phyloP scores from a whole-genome alignment of 1,284 basidiomycete species.

The Pascua sp. region DNA sequence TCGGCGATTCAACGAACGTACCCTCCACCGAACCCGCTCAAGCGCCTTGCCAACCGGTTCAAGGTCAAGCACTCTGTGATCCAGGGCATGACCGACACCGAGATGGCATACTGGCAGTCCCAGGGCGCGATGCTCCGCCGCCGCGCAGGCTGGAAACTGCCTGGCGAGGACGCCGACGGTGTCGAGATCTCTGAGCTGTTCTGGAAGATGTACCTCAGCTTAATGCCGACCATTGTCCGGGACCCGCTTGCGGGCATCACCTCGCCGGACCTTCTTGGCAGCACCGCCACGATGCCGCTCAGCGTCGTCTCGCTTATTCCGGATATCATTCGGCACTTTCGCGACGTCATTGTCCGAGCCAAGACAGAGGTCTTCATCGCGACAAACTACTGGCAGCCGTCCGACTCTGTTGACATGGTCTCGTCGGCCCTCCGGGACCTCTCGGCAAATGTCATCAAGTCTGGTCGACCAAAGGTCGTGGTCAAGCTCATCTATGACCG shows the following conservation, averaged over 20 bases:
- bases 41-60: constrained; percentile 37
- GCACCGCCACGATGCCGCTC: constrained; percentile 58
- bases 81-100: constrained; percentile 36
- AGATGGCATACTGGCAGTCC: constrained; percentile 32
- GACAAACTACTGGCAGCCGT: constrained; percentile 60
- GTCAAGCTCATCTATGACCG: constrained; percentile 65
- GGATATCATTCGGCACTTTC: constrained; percentile 60
- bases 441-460: constrained; percentile 53
- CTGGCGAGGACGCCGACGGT: constrained; percentile 37
- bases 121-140: constrained; percentile 31
- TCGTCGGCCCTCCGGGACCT: constrained; percentile 59
- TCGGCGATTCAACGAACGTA: constrained; percentile 38
- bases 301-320: constrained; percentile 55
- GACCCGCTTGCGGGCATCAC: constrained; percentile 57
- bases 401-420: constrained; percentile 57
- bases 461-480: constrained; percentile 56
- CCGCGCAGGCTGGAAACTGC: constrained; percentile 46
- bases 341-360: constrained; percentile 56
- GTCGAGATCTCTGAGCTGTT: constrained; percentile 43
- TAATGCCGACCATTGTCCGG: constrained; percentile 54
- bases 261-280: constrained; percentile 57
- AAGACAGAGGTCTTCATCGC: constrained; percentile 60
- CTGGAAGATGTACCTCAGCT: constrained; percentile 57
- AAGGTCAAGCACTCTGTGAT: constrained; percentile 48
- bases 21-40: constrained; percentile 39